Evolutionary conservation across 169 alveolate genomes (phyloP), one percentile per base, ranked within the genome.

Genomic region (Theileria parva): DNA sequence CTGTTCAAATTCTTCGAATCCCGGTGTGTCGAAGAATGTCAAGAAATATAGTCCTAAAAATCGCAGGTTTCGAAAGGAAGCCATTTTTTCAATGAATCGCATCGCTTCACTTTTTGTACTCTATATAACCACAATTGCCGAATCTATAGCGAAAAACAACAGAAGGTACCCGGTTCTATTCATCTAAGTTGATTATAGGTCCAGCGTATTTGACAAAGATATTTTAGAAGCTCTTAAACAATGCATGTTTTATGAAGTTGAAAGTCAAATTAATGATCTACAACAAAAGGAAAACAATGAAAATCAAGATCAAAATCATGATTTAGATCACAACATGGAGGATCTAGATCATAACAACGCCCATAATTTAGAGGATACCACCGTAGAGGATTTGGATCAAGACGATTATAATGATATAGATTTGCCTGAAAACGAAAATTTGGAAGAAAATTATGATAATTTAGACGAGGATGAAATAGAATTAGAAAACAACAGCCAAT

Each of bases 381-480:
- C 37, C 37, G 2, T 27, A 39, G 87, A 81, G 12, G 91, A 84
- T 34, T 17, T 15, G 11, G 79, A 84, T 23, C 87, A 7, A 13
- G 81, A 48, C 1, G 48, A 19, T 30, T 27, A 32, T 19, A 61
- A 61, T n/a, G 68, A 60, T 60, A 15, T 23, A 12, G 34, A 60
- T 44, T 8, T 44, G 53, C 53, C 53, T 23, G 30, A 30, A 23
- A 30, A 50, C 19, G 70, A 30, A 1, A 48, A 71, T 55, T 25
- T 66, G 75, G 89, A 79, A 21, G 84, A 80, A n/a, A 25, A 32
- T 67, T 28, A 85, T 39, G 94, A 89, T 32, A 92, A 87, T 21
- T 90, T 79, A 37, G 95, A 79, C 11, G 92, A 81, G 68, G 92
- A 81, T 7, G 89, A 88, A 8, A 83, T 65, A 5, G 87, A 74